Conservation (phyloP, 768 basidiomycete species). For the Mycena vulgaris region DNA sequence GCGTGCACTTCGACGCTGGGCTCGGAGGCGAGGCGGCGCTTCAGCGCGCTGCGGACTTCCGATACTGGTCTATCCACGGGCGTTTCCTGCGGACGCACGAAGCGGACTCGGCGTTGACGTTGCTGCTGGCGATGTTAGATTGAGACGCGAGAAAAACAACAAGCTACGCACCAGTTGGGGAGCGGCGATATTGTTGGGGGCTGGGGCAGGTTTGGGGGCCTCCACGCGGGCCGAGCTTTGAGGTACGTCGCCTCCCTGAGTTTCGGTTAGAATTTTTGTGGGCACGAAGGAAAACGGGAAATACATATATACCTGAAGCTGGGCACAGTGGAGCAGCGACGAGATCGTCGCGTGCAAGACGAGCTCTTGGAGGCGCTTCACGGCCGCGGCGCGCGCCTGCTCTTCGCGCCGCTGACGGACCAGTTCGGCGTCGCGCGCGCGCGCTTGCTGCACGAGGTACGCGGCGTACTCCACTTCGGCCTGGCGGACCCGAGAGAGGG, state of each 20-base stretch:
- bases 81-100: slow-evolving; percentile 5
- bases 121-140: not conserved
- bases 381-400: slow-evolving; percentile 10
- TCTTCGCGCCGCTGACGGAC: not conserved
- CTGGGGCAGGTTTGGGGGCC: not conserved
- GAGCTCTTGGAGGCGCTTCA: slow-evolving; percentile 3
- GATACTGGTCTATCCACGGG: not conserved
- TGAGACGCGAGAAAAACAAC: not conserved
- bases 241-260: not conserved
- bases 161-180: slow-evolving; percentile 8
- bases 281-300: not conserved
- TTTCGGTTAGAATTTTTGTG: not conserved
- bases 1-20: slow-evolving; percentile 29
- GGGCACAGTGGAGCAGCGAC: slow-evolving; percentile 1
- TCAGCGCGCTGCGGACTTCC: slow-evolving; percentile 6
- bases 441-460: slow-evolving; percentile 22
- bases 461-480: slow-evolving; percentile 28
- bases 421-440: not conserved
- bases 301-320: not conserved
- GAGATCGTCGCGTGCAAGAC: slow-evolving; percentile 17
- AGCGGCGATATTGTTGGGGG: not conserved
- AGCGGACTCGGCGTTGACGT: slow-evolving; percentile 11
- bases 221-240: not conserved
- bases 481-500: slow-evolving; percentile 13
- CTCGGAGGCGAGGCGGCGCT: slow-evolving; percentile 17